Base-by-base conservation (phyloP, 2,329 filamentous ascomycete species). In the Penicillium expansum region DNA sequence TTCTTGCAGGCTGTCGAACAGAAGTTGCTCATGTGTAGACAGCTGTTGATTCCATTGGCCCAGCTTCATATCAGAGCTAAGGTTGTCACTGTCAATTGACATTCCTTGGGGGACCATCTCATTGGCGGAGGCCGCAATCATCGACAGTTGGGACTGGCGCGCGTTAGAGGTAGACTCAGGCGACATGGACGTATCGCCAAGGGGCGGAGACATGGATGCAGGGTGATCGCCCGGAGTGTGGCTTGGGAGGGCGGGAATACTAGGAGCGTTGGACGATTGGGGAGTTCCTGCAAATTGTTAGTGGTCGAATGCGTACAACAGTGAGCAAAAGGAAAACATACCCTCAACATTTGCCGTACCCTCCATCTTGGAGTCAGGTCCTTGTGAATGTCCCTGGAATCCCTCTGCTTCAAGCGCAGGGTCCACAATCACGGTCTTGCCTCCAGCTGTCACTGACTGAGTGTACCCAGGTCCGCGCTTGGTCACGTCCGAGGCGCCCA, bases 401-500 rank as follows among this genome's bases (percentile, higher is more conserved):
- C 69, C 72, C 55, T 76, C 73, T 2, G 73, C 68, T 60, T 77
- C 75, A 22, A 77, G 67, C 5, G 75, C 74, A 37, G 75, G 75
- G 45, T 77, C 75, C 20, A 77, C 74, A 47, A 77, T 70, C 16
- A 76, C 72, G 1, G 72, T 75, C 63, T 76, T 76, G 11, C 73
- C 73, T 53, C 73, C 73, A 20, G 73, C 72, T 38, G 73, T 75
- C 58, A 77, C 68, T 11, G 72, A 69, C 61, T 76, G 73, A n/a
- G 73, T 68, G 60, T 72, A 71, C 56, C 71, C 69, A 68, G 71
- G 57, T 45, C 69, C 62, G 69, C 72, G 64, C 74, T 80, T 71
- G 74, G 76, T 64, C 74, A 80, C 58, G 70, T 81, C 69, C 61
- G 75, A 76, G 5, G 77, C 79, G 58, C 82, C 89, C 56, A 94